Conservation (phyloP, 805 yeast genomes). For the Metschnikowia gelsemii region DNA sequence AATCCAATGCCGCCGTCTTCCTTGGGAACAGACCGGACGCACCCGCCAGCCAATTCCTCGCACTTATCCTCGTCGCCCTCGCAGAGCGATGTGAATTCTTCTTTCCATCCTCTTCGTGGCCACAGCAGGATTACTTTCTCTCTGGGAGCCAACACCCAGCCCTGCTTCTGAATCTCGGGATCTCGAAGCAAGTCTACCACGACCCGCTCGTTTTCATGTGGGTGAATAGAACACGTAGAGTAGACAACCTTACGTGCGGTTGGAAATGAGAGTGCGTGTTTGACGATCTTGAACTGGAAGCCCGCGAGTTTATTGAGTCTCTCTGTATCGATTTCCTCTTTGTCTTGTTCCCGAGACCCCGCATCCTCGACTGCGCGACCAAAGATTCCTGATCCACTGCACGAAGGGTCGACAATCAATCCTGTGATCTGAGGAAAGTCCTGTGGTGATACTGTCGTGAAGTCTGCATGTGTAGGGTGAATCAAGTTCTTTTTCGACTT, state of each 20-base stretch:
- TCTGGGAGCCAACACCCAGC: slow-evolving; percentile 71
- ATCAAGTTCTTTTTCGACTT: slow-evolving; percentile 31
- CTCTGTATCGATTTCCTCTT: slow-evolving; percentile 44
- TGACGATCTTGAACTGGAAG: slow-evolving; percentile 84
- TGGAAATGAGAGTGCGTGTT: slow-evolving; percentile 85
- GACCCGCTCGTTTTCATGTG: slow-evolving; percentile 91
- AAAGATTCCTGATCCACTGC: slow-evolving; percentile 97
- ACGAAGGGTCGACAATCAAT: slow-evolving; percentile 90
- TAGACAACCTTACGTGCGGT: slow-evolving; percentile 76
- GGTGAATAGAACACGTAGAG: slow-evolving; percentile 93
- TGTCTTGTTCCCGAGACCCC: slow-evolving; percentile 39
- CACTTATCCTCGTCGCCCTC: slow-evolving; percentile 42
- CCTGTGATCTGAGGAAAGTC: slow-evolving; percentile 72
- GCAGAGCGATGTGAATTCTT: slow-evolving; percentile 58
- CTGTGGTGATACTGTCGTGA: slow-evolving; percentile 56
- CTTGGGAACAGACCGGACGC: slow-evolving; percentile 81
- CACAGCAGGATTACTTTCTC: slow-evolving; percentile 74
- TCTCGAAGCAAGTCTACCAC: slow-evolving; percentile 76
- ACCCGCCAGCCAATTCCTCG: slow-evolving; percentile 67
- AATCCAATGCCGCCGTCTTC: slow-evolving; percentile 99
- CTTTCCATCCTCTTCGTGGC: slow-evolving; percentile 78
- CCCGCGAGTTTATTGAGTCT: slow-evolving; percentile 73
- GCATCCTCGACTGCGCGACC: slow-evolving; percentile 72
- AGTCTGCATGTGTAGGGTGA: slow-evolving; percentile 61
- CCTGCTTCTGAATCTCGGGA: slow-evolving; percentile 55